Percentiles rank a stretch among this genome's conserved stretches.
phyloP scores from a whole-genome alignment of 139 green algal species.

The Asterochloris erici region DNA sequence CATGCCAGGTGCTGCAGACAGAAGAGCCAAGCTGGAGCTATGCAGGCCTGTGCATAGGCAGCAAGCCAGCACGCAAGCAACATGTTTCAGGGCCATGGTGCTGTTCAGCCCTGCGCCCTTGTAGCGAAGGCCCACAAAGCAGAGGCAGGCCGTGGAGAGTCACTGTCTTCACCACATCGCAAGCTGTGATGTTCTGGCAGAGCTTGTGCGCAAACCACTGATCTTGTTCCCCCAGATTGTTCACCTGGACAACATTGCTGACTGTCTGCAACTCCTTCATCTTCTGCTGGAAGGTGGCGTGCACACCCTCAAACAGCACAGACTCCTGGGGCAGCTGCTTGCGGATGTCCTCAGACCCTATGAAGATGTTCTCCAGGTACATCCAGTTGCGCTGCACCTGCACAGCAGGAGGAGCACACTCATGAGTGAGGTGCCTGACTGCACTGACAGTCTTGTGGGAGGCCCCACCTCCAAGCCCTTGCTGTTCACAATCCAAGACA shows the following conservation, averaged over 20 bases:
- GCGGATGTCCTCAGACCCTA: constrained; percentile 86
- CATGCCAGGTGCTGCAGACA: too few species aligned
- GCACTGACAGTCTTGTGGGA: too few species aligned
- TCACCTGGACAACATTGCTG: constrained; percentile 11
- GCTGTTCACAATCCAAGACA: too few species aligned
- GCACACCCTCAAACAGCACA: constrained; percentile 41
- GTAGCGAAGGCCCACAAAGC: too few species aligned
- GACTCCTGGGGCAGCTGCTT: constrained; percentile 77
- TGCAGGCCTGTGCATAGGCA: too few species aligned
- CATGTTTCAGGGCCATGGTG: too few species aligned
- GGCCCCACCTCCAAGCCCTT: too few species aligned
- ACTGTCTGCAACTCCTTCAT: constrained; percentile 44
- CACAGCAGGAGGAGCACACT: constrained; percentile 7
- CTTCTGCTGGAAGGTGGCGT: constrained; percentile 52
- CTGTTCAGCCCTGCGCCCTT: too few species aligned
- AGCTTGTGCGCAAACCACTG: not conserved
- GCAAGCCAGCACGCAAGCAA: too few species aligned
- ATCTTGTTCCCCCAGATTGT: not conserved
- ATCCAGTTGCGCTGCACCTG: constrained; percentile 86
- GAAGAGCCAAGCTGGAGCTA: too few species aligned
- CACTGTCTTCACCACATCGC: not conserved
- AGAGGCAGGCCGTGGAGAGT: not conserved
- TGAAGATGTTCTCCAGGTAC: constrained; percentile 93
- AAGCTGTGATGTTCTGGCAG: not conserved
- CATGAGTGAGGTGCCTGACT: not conserved